Base-by-base conservation (phyloP, 1,139 yeast genomes). In the Debaryomyces subglobosus region DNA sequence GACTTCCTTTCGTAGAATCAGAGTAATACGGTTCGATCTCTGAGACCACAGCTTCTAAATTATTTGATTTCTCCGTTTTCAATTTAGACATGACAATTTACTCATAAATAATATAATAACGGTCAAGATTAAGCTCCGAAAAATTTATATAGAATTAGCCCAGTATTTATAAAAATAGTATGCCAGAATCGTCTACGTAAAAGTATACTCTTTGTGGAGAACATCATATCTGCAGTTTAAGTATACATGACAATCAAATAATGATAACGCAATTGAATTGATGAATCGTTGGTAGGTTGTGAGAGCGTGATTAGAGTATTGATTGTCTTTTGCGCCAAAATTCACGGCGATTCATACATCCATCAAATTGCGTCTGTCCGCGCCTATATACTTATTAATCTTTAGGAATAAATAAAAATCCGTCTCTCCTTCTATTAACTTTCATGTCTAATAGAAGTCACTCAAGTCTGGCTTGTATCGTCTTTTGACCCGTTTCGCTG, bases 1-100 rank as follows among this genome's bases (percentile, higher is more conserved):
- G 34, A 34, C 44, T 34, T 21, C 15, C 33, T 9, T 13, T 10
- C 7, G 24, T 18, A 3, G 30, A 18, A 1, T 41, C 38, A 4
- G 44, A 41, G 27, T 33, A 32, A 10, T 30, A 21, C n/a, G 44
- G 38, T 15, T 30, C 25, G 20, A 41, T 21, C 25, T 41, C 44
- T 3, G 44, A 32, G 13, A 41, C 38, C 7, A 33, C 27, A 20
- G 37, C 36, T 18, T 30, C 37, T 23, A 32, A 21, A 15, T 25
- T 25, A 12, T 39, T 20, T 16, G 12, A 13, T 29, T 30, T 39
- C 20, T 30, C 16, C 20, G 34, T 20, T 27, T 21, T 21, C 24
- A 24, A 25, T n/a, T 30, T 30, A 21, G 35, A 29, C 36, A 29
- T 29, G 10, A 5, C 21, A n/a, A 10, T 13, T n/a, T 35, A 21